Percentiles rank a stretch among this genome's conserved stretches.
Conservation (phyloP, 1,284 basidiomycete species). For the Leccinum solheimii region DNA sequence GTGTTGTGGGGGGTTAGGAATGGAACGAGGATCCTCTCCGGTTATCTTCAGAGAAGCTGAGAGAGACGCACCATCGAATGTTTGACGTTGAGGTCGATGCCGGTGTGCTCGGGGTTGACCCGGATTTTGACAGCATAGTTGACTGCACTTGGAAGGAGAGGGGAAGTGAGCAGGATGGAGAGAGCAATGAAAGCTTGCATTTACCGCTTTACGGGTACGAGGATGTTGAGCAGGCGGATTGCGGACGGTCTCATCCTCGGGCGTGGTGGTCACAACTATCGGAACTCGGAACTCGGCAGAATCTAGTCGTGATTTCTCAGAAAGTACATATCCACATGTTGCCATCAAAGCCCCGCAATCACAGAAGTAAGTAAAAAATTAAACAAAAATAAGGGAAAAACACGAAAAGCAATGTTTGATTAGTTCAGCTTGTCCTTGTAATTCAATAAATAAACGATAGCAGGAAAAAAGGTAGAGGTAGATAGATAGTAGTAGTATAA, state of each 20-base stretch:
- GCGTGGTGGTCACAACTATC: slow-evolving; percentile 15
- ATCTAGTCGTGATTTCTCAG: background rate
- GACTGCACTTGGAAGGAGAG: slow-evolving; percentile 52
- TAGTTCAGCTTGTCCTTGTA: background rate
- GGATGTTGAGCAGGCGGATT: slow-evolving; percentile 75
- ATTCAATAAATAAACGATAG: slow-evolving; percentile 1
- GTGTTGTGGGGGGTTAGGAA: slow-evolving; percentile 1
- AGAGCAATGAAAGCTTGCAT: slow-evolving; percentile 23
- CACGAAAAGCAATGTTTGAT: background rate
- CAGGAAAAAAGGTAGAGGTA: background rate
- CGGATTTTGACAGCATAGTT: slow-evolving; percentile 94
- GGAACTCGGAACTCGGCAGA: slow-evolving; percentile 18
- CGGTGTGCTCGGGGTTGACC: slow-evolving; percentile 88
- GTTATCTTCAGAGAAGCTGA: background rate
- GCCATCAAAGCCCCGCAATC: background rate
- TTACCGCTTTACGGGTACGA: slow-evolving; percentile 90
- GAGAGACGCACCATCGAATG: slow-evolving; percentile 84
- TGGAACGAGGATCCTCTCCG: background rate
- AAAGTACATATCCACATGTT: background rate
- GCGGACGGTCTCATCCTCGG: slow-evolving; percentile 71
- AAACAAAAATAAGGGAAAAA: background rate
- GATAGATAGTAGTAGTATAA: background rate
- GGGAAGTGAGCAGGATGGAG: slow-evolving; percentile 2
- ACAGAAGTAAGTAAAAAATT: background rate
- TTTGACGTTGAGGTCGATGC: slow-evolving; percentile 93